phyloP scores from a whole-genome alignment of 768 basidiomycete genomes.

The Russula sp. region DNA sequence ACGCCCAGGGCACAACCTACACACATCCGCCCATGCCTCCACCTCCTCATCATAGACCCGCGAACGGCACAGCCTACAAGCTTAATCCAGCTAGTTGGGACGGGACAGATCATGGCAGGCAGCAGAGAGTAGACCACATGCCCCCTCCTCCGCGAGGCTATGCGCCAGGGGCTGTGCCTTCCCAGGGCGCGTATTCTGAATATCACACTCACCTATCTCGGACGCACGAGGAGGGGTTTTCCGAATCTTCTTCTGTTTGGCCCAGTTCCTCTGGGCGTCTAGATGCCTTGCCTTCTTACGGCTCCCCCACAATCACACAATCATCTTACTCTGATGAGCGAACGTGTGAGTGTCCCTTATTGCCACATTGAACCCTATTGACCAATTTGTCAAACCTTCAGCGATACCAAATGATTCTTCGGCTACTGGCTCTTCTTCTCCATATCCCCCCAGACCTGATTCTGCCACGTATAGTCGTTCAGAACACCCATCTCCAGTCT shows the following conservation, averaged over 20 bases:
- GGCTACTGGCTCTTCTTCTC: background rate
- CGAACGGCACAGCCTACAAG: conserved; percentile 34
- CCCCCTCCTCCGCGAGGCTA: conserved; percentile 11
- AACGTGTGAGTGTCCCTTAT: conserved; percentile 36
- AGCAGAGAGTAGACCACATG: conserved; percentile 17
- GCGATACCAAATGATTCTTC: conserved; percentile 16
- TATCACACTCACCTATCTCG: conserved; percentile 17
- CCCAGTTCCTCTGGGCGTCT: conserved; percentile 30
- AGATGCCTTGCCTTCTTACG: conserved; percentile 33
- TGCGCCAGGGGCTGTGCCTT: conserved; percentile 3
- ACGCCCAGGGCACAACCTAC: conserved; percentile 13
- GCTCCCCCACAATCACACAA: conserved; percentile 35
- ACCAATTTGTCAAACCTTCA: conserved; percentile 13
- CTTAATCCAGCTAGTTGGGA: conserved; percentile 62
- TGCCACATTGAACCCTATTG: conserved; percentile 9
- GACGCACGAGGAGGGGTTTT: conserved; percentile 22
- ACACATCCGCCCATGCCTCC: conserved; percentile 20
- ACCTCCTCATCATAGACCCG: conserved; percentile 9
- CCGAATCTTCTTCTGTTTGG: conserved; percentile 25
- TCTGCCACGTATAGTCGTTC: conserved; percentile 13
- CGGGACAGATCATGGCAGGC: conserved; percentile 31
- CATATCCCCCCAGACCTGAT: conserved; percentile 16
- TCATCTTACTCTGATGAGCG: conserved; percentile 52
- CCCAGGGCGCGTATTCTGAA: conserved; percentile 26
- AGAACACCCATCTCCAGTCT: background rate